Evolutionary conservation across 2,329 filamentous ascomycete species (phyloP).

Genomic region (Claviceps africana): DNA sequence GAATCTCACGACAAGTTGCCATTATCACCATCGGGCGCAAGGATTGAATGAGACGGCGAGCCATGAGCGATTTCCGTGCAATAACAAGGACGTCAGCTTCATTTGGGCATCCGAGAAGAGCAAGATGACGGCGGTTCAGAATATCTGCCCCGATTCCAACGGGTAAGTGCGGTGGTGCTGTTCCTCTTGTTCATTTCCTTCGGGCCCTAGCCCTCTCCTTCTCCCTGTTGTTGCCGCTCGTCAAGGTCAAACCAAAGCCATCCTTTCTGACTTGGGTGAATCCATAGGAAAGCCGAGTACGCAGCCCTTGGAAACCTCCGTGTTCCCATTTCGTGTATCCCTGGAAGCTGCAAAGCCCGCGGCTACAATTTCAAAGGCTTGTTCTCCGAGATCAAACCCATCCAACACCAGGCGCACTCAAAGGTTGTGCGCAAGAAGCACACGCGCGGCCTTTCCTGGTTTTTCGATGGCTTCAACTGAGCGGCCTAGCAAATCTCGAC

Average conservation of each 20-base stretch:
- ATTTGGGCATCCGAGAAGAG: constrained; percentile 20
- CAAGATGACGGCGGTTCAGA: constrained; percentile 30
- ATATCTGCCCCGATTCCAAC: constrained; percentile 23
- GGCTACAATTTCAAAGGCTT: not conserved
- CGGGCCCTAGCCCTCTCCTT: not conserved
- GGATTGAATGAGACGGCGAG: constrained; percentile 12
- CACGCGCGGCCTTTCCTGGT: constrained; percentile 4
- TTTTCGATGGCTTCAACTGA: not conserved
- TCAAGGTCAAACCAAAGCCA: not conserved
- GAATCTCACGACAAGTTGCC: constrained; percentile 26
- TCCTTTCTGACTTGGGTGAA: not conserved
- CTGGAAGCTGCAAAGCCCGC: not conserved
- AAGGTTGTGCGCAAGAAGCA: not conserved
- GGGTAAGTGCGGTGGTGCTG: constrained; percentile 17
- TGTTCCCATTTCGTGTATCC: constrained; percentile 8
- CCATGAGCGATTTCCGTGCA: constrained; percentile 28
- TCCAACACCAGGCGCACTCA: not conserved
- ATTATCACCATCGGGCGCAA: constrained; percentile 26
- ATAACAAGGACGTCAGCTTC: constrained; percentile 27
- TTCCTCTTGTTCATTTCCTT: not conserved
- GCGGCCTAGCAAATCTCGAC: not conserved
- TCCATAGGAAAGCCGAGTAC: constrained; percentile 8
- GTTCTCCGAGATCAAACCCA: constrained; percentile 3
- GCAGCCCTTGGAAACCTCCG: constrained; percentile 18
- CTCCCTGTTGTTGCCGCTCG: no score